Conservation (phyloP, 208 protist species). For the Leishmania gerbilli region DNA sequence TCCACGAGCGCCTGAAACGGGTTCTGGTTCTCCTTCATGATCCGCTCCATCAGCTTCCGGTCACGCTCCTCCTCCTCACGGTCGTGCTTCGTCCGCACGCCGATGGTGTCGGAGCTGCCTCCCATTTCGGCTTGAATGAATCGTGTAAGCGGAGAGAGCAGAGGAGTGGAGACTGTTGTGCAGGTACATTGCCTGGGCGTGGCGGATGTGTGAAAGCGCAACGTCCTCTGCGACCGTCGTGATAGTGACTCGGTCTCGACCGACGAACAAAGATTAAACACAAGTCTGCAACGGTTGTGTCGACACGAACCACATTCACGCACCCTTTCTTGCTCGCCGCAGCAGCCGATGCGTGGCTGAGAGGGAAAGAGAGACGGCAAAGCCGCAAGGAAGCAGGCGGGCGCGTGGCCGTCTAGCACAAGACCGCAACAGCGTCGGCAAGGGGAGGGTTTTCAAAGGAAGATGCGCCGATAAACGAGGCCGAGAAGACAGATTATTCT, state of each 20-base stretch:
- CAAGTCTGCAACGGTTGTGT: not conserved
- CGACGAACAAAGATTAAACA: not conserved
- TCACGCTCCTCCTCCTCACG: conserved; percentile 50
- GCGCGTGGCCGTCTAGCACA: not conserved
- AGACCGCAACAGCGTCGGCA: not conserved
- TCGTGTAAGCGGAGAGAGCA: not conserved
- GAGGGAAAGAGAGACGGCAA: not conserved
- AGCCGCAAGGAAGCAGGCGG: not conserved
- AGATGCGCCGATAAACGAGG: not conserved
- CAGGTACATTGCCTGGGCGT: not conserved
- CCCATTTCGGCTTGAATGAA: not conserved
- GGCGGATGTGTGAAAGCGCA: too few relatives aligned
- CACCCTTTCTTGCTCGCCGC: not conserved
- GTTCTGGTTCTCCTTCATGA: conserved; percentile 53
- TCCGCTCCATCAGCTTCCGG: conserved; percentile 40
- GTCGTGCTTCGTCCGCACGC: conserved; percentile 46
- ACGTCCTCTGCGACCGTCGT: not conserved
- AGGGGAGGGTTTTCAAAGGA: not conserved
- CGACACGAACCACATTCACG: not conserved
- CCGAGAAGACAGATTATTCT: not conserved
- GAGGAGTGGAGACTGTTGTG: not conserved
- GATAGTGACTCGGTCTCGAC: not conserved
- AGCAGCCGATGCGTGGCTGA: not conserved
- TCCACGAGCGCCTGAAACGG: conserved; percentile 53
- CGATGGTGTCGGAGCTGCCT: conserved; percentile 13